Evolutionary conservation across 2,329 filamentous ascomycete species (phyloP).

Genomic region (Aureobasidium mangrovei): DNA sequence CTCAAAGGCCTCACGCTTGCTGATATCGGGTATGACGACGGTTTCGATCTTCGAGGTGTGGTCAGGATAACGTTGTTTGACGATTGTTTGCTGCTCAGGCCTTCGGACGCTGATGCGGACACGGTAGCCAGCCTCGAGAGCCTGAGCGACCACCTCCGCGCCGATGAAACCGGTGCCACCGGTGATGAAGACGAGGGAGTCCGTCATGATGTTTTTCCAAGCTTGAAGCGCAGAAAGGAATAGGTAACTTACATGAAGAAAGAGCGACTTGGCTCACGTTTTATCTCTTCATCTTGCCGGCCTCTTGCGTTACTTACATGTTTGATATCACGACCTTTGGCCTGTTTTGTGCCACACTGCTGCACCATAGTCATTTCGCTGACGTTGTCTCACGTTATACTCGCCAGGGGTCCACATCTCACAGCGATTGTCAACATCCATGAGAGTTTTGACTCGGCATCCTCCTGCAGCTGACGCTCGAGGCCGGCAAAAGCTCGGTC

Average conservation of each 20-base stretch:
- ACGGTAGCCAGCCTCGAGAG: slow-evolving; percentile 18
- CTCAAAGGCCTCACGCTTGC: slow-evolving; percentile 15
- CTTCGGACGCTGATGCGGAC: slow-evolving; percentile 18
- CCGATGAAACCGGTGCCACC: slow-evolving; percentile 26
- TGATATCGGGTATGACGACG: slow-evolving; percentile 18
- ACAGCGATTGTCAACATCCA: no score
- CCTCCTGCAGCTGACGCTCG: no score
- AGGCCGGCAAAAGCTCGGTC: no score
- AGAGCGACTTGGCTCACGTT: background rate
- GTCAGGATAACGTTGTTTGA: background rate
- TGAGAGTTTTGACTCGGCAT: no score
- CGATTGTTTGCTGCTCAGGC: slow-evolving; percentile 11
- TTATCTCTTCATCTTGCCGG: background rate
- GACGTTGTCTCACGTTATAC: no score
- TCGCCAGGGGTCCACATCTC: no score
- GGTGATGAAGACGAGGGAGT: slow-evolving; percentile 18
- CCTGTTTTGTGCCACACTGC: no score
- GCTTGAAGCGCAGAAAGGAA: no score
- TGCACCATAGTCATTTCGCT: no score
- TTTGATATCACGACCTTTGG: no score
- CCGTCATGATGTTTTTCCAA: background rate
- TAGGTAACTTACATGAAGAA: background rate
- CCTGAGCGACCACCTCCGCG: slow-evolving; percentile 20
- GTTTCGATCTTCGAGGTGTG: slow-evolving; percentile 15
- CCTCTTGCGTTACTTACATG: background rate